phyloP scores from a whole-genome alignment of 192 early-diverging fungal species.

The Spizellomyces punctatus region DNA sequence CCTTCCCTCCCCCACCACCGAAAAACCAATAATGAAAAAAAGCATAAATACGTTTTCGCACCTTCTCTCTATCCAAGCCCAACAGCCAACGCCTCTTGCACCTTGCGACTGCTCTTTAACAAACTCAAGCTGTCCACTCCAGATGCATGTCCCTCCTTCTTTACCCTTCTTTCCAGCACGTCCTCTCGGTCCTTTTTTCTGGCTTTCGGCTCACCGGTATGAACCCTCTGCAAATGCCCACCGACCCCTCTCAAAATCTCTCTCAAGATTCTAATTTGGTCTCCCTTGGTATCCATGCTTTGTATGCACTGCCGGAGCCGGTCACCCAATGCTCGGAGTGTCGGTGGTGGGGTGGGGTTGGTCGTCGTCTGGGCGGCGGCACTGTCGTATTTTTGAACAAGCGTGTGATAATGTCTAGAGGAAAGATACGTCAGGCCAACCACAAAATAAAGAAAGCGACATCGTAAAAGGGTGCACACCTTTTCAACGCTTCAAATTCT shows the following conservation, averaged over 20 bases:
- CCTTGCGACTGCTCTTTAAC: conserved; percentile 46
- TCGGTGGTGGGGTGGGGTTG: neutral
- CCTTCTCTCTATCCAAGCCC: no score
- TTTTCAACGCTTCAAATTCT: conserved; percentile 45
- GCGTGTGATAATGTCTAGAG: conserved; percentile 45
- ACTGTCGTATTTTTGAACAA: conserved; percentile 51
- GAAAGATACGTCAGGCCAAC: neutral
- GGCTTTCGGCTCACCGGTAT: conserved; percentile 6
- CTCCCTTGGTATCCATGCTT: conserved; percentile 55
- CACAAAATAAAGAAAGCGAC: neutral
- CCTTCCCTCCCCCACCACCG: no score
- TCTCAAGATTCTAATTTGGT: conserved; percentile 56
- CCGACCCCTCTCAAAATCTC: conserved; percentile 41
- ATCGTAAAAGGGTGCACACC: conserved; percentile 31
- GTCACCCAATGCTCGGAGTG: conserved; percentile 44
- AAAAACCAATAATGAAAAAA: no score
- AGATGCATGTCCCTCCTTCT: no score
- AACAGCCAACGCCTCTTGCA: conserved; percentile 41
- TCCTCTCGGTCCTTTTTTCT: neutral
- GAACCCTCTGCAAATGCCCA: neutral
- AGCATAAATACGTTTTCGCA: no score
- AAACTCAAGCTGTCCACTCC: conserved; percentile 39
- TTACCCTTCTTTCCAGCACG: neutral
- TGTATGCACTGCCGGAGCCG: conserved; percentile 52
- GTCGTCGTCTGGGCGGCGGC: neutral